Conservation (phyloP, 192 early-diverging fungal species). For the Linnemannia hyalina region DNA sequence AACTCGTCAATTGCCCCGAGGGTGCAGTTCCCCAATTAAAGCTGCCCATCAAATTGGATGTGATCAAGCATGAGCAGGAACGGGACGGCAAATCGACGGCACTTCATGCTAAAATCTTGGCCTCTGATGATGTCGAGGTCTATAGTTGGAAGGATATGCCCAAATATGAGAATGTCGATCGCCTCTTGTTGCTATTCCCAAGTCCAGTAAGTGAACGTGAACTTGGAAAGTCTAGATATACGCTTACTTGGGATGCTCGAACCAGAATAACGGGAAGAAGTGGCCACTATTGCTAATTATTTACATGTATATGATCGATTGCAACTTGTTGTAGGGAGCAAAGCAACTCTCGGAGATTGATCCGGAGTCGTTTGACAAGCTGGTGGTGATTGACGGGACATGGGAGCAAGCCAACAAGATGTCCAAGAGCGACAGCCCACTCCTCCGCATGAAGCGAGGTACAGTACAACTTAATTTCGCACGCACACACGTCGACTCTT, state of each 20-base stretch:
- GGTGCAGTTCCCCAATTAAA: constrained; percentile 69
- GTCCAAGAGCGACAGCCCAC: constrained; percentile 45
- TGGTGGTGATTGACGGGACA: constrained; percentile 96
- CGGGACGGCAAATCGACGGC: constrained; percentile 89
- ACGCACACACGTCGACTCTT: background rate
- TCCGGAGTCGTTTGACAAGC: constrained; percentile 72
- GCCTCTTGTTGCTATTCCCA: constrained; percentile 87
- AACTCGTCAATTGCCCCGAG: constrained; percentile 60
- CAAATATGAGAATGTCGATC: constrained; percentile 71
- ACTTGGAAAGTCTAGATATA: background rate
- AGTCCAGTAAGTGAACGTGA: constrained; percentile 68
- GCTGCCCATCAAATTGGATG: constrained; percentile 80
- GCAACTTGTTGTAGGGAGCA: constrained; percentile 63
- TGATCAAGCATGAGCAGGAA: constrained; percentile 87
- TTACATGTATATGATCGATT: too few species aligned
- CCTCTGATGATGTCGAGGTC: constrained; percentile 76
- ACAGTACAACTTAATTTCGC: background rate
- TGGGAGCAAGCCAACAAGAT: constrained; percentile 88
- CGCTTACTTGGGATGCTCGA: background rate
- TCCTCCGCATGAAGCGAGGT: constrained; percentile 45
- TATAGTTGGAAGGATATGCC: constrained; percentile 67
- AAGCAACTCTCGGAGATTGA: constrained; percentile 77
- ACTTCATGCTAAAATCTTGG: constrained; percentile 85
- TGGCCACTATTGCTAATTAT: background rate
- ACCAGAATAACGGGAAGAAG: background rate